These are phyloP conservation scores for Ustilago trichophora DNA, from an alignment of 1,284 basidiomycete genomes.

Conservation along the genomic window DNA sequence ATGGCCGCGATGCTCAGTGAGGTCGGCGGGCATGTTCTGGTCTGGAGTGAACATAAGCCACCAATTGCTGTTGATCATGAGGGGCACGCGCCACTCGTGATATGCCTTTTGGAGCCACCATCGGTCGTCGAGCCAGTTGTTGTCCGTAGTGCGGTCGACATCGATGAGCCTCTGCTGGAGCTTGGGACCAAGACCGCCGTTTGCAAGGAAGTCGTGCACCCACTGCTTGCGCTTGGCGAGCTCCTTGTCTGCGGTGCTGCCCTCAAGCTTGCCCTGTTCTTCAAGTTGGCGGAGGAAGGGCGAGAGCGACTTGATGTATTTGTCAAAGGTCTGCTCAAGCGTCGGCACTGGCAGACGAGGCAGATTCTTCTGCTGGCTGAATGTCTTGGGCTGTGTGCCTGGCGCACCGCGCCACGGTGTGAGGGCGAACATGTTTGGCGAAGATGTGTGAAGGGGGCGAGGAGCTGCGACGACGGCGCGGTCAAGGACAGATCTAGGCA, in stretches of 20 bases:
- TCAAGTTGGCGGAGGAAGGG: slow-evolving; percentile 75
- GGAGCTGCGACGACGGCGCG: slow-evolving; percentile 13
- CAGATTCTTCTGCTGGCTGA: slow-evolving; percentile 65
- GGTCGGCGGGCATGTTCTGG: slow-evolving; percentile 67
- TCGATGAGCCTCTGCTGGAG: slow-evolving; percentile 85
- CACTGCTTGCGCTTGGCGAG: slow-evolving; percentile 74
- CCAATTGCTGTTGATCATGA: slow-evolving; percentile 95
- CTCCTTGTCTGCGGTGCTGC: slow-evolving; percentile 72
- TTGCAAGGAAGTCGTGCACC: slow-evolving; percentile 76
- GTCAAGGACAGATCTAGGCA: slow-evolving; percentile 11
- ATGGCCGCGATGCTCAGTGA: slow-evolving; percentile 54
- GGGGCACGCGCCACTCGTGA: slow-evolving; percentile 85
- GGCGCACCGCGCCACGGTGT: slow-evolving; percentile 61
- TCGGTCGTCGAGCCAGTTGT: slow-evolving; percentile 95
- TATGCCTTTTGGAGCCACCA: slow-evolving; percentile 92
- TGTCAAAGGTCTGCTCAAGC: slow-evolving; percentile 78
- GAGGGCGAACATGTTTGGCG: slow-evolving; percentile 66
- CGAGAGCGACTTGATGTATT: slow-evolving; percentile 81
- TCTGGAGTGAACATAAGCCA: slow-evolving; percentile 84
- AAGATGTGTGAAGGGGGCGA: slow-evolving; percentile 19
- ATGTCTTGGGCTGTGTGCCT: slow-evolving; percentile 67
- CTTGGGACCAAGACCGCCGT: slow-evolving; percentile 74
- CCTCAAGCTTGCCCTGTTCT: slow-evolving; percentile 70
- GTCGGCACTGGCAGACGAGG: slow-evolving; percentile 87
- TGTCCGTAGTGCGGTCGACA: slow-evolving; percentile 82